Base-by-base conservation (phyloP, 306 rosid species). In the Dicorynia guianensis region DNA sequence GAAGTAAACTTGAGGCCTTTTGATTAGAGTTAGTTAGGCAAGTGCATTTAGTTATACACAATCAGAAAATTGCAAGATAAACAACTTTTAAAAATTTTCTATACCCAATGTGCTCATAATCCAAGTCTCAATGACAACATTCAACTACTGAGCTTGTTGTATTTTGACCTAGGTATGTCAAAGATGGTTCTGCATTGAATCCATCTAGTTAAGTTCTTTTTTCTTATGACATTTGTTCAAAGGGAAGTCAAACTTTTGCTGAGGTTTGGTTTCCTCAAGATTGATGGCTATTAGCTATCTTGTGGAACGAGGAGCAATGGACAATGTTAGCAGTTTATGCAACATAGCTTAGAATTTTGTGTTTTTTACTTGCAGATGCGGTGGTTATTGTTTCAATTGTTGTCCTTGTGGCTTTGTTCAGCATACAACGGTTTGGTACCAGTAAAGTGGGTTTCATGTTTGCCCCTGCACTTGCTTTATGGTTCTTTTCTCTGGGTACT, bases 401-500 rank as follows among this genome's bases (percentile, higher is more conserved):
- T 69, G 88, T 92, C 67, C 96, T 95, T 19, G 58, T 78, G 76
- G 89, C 50, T 43, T 82, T 95, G 86, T 95, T 95, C 88, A 87
- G 92, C 84, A 95, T 95, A 69, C 97, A 95, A 79, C 83, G 34
- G 64, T 95, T 90, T 75, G 98, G 98, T 72, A 92, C 97, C 67
- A 65, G 85, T 59, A 95, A 92, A 92, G 96, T 95, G 78, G 97
- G 96, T 52, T 81, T 95, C 89, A 69, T 92, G 90, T 95, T 95
- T 85, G 84, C 97, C 64, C 99, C 99, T 43, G 74, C 76, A 67
- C 86, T 95, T 73, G 96, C 97, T 65, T 65, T 95, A 81, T 95
- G 99, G 99, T 95, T 95, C 89, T 74, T 95, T 48, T 81, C 93
- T 78, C 87, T 95, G 58, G 99, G 92, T 72, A 76, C 91, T 38